Conservation (phyloP, 768 basidiomycete genomes). For the Lactarius deliciosus region DNA sequence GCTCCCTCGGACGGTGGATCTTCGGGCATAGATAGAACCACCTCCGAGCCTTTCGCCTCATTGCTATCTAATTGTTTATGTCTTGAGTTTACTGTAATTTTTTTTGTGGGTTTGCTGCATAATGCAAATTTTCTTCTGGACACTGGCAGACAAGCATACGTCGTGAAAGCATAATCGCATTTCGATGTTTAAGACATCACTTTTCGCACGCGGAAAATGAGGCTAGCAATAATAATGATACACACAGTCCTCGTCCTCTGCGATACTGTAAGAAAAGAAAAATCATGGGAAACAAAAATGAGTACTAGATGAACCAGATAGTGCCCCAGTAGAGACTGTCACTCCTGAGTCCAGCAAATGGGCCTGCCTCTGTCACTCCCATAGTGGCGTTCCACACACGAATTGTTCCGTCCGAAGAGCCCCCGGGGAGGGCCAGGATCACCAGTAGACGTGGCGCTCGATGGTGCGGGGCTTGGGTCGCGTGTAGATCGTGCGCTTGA, state of each 20-base stretch:
- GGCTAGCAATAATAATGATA: conserved; percentile 28
- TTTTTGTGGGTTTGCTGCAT: conserved; percentile 11
- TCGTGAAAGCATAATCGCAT: background rate
- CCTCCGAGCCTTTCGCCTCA: background rate
- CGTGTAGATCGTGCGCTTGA: conserved; percentile 65
- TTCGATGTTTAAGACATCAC: conserved; percentile 10
- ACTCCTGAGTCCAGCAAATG: background rate
- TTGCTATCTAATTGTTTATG: background rate
- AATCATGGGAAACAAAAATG: conserved; percentile 1
- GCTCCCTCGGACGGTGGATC: conserved; percentile 29
- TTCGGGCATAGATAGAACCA: conserved; percentile 34
- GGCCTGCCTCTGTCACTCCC: too few relatives aligned
- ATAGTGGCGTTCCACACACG: too few relatives aligned
- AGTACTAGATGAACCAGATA: conserved; percentile 20
- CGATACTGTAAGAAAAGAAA: conserved; percentile 6
- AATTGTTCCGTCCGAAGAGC: background rate
- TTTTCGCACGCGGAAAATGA: conserved; percentile 22
- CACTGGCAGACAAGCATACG: background rate
- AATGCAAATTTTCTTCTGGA: background rate
- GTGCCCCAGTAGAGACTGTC: background rate
- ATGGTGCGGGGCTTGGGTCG: conserved; percentile 54
- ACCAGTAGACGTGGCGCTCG: conserved; percentile 79
- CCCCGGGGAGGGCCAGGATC: background rate
- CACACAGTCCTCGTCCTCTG: conserved; percentile 27
- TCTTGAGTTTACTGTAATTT: background rate